These are phyloP conservation scores for Penicillium fuscoglaucum DNA, from an alignment of 2,329 filamentous ascomycete species.

Conservation along the genomic window DNA sequence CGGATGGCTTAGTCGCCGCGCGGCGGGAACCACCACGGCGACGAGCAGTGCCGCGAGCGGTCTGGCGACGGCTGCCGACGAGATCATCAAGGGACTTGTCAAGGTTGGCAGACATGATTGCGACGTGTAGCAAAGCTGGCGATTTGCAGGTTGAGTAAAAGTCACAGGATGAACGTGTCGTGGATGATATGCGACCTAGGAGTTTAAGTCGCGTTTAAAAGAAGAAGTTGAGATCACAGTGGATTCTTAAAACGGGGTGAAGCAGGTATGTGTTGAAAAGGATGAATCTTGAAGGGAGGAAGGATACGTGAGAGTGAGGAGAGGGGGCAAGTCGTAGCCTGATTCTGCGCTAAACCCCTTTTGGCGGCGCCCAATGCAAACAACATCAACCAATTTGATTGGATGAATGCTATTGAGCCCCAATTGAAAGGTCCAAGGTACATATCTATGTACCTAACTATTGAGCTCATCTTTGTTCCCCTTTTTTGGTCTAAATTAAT, in stretches of 20 bases:
- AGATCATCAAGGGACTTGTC: constrained; percentile 98
- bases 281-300: constrained; percentile 4
- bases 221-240: constrained; percentile 7
- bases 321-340: constrained; percentile 1
- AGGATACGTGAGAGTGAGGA: background rate
- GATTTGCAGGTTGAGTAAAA: constrained; percentile 11
- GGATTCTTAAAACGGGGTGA: background rate
- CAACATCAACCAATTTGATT: background rate
- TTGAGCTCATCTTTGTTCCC: background rate
- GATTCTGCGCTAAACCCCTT: background rate
- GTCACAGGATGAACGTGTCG: constrained; percentile 9
- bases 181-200: background rate
- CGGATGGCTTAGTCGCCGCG: constrained; percentile 57
- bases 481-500: background rate
- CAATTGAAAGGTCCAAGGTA: background rate
- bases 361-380: background rate
- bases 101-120: constrained; percentile 86
- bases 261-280: background rate
- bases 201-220: constrained; percentile 18
- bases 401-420: background rate
- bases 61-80: constrained; percentile 70
- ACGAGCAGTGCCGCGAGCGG: constrained; percentile 47
- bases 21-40: constrained; percentile 48
- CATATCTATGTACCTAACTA: background rate
- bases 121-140: constrained; percentile 19